Conservation (phyloP, 1,139 yeast species). For the Fermentozyma sake region DNA sequence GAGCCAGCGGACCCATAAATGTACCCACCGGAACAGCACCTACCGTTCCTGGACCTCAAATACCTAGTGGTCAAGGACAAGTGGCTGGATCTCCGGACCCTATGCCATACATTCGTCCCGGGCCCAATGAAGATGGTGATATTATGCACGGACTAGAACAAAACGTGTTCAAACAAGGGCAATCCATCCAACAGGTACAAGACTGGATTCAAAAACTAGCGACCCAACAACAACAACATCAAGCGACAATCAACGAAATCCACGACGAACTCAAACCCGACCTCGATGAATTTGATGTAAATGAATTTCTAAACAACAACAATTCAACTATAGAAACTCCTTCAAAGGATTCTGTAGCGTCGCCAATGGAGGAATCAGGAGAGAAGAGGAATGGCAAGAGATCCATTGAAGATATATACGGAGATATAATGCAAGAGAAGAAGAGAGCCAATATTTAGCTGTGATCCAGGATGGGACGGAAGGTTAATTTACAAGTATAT, state of each 20-base stretch:
- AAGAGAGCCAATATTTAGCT: too few relatives aligned
- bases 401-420: too few relatives aligned
- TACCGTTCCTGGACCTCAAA: too few relatives aligned
- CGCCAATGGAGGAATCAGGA: too few relatives aligned
- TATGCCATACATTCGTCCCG: conserved; percentile 7
- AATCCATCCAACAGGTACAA: conserved; percentile 53
- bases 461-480: too few relatives aligned
- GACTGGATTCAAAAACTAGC: conserved; percentile 52
- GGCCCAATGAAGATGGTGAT: conserved; percentile 10
- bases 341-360: too few relatives aligned
- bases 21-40: too few relatives aligned
- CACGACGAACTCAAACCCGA: conserved; percentile 12
- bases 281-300: conserved; percentile 36
- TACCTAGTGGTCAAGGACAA: conserved; percentile 10
- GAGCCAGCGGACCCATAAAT: too few relatives aligned
- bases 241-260: conserved; percentile 12
- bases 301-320: conserved; percentile 27
- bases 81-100: too few relatives aligned
- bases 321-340: conserved; percentile 1
- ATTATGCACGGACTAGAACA: conserved; percentile 36
- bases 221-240: conserved; percentile 32
- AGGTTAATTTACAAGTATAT: too few relatives aligned
- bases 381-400: too few relatives aligned
- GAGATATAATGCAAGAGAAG: too few relatives aligned
- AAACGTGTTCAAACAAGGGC: conserved; percentile 47